A percentile compares a stretch with the other conserved stretches of the same genome.
phyloP scores from a whole-genome alignment of 805 yeast species.

The Pichia thaimueangensis region DNA sequence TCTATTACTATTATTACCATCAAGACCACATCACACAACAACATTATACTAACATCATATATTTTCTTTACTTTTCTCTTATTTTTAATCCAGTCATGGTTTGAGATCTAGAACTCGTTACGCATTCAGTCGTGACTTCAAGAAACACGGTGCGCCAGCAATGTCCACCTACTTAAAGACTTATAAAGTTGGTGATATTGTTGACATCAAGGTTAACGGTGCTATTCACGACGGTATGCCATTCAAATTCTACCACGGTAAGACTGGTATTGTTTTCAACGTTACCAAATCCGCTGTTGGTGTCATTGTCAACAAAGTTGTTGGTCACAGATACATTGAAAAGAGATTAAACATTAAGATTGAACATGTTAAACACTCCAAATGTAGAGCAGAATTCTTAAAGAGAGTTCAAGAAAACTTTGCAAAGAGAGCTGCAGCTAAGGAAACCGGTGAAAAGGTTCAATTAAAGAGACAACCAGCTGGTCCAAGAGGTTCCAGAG shows the following conservation, averaged over 20 bases:
- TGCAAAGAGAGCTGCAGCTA: constrained; percentile 88
- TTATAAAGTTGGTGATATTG: constrained; percentile 99
- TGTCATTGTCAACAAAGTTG: constrained; percentile 96
- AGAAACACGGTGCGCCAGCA: constrained; percentile 91
- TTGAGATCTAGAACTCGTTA: constrained; percentile 99
- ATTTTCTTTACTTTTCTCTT: neutral
- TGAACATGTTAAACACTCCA: constrained; percentile 99
- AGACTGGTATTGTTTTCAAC: constrained; percentile 98
- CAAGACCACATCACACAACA: too few species aligned
- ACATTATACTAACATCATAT: constrained; percentile 15
- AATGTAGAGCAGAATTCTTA: constrained; percentile 98
- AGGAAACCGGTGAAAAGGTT: constrained; percentile 85
- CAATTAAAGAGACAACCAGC: constrained; percentile 97
- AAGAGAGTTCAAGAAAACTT: constrained; percentile 98
- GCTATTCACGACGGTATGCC: constrained; percentile 99
- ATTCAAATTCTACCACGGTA: constrained; percentile 99
- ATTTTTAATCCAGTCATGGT: constrained; percentile 67
- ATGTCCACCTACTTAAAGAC: constrained; percentile 95
- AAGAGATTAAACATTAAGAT: constrained; percentile 98
- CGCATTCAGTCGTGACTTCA: constrained; percentile 99
- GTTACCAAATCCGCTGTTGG: constrained; percentile 98
- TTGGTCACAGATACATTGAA: constrained; percentile 98
- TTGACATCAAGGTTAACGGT: constrained; percentile 99
- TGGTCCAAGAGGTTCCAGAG: constrained; percentile 91
- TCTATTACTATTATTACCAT: too few species aligned